Evolutionary conservation across 108 stramenopile genomes (phyloP).

Genomic region (Seminavis robusta): DNA sequence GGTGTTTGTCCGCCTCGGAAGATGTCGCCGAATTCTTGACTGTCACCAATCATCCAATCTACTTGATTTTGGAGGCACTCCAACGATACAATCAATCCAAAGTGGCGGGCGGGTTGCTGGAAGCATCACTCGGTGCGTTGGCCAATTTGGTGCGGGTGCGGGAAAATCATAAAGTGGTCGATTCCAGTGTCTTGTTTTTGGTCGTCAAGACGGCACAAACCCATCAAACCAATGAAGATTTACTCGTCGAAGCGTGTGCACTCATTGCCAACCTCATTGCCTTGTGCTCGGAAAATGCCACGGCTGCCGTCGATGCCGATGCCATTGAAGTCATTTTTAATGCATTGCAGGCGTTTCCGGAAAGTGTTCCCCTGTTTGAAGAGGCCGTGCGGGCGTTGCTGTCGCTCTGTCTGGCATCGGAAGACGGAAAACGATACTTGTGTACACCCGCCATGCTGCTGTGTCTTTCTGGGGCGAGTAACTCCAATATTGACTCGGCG

Average conservation of each 20-base stretch:
- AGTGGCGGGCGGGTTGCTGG: constrained; percentile 13
- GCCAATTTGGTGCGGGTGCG: constrained; percentile 24
- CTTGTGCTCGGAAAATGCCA: no score
- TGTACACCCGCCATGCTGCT: not conserved
- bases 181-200: no score
- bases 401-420: constrained; percentile 1
- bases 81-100: constrained; percentile 14
- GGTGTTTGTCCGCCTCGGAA: constrained; percentile 31
- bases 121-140: constrained; percentile 37
- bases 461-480: constrained; percentile 2
- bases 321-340: constrained; percentile 8
- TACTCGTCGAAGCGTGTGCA: constrained; percentile 9
- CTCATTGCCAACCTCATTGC: constrained; percentile 1
- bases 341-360: not conserved
- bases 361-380: constrained; percentile 3
- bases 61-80: constrained; percentile 9
- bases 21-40: constrained; percentile 18
- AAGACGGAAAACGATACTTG: constrained; percentile 14
- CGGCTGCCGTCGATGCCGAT: no score
- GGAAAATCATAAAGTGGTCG: constrained; percentile 6
- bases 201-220: no score
- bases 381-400: constrained; percentile 21
- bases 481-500: not conserved
- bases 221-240: not conserved
- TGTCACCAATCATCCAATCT: not conserved